Conservation (phyloP, 2,329 filamentous ascomycete species). For the Paecilomyces sp. region DNA sequence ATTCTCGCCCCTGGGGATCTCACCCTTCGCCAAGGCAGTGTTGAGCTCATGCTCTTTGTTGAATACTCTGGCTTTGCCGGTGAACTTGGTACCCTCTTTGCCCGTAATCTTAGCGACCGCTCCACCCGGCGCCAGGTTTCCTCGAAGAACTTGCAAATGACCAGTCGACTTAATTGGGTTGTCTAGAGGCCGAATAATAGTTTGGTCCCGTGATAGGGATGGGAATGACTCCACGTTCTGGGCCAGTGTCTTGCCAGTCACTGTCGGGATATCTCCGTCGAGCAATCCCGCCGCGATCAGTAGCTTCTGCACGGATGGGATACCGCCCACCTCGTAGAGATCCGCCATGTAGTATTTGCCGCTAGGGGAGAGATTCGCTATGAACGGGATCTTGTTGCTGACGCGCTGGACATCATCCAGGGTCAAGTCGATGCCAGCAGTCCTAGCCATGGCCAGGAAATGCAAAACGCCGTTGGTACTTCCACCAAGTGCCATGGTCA, state of each 20-base stretch:
- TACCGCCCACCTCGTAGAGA: conserved; percentile 76
- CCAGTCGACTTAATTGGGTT: conserved; percentile 82
- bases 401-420: conserved; percentile 78
- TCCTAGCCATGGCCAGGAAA: conserved; percentile 83
- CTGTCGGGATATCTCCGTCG: conserved; percentile 69
- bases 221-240: conserved; percentile 75
- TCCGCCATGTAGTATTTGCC: conserved; percentile 86
- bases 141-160: conserved; percentile 80
- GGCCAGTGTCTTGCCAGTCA: conserved; percentile 76
- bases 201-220: conserved; percentile 68
- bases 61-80: conserved; percentile 74
- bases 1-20: conserved; percentile 68
- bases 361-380: conserved; percentile 76
- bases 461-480: conserved; percentile 86
- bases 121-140: conserved; percentile 81
- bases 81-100: conserved; percentile 81
- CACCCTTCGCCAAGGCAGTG: conserved; percentile 62
- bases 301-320: conserved; percentile 77
- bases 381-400: conserved; percentile 74
- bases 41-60: conserved; percentile 78
- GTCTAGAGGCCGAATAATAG: conserved; percentile 71
- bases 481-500: conserved; percentile 88
- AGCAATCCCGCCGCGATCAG: conserved; percentile 69
- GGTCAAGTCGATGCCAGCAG: conserved; percentile 68
- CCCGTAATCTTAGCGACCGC: conserved; percentile 95